Base-by-base conservation (phyloP, 768 basidiomycete genomes). In the Amanita polypyramis region DNA sequence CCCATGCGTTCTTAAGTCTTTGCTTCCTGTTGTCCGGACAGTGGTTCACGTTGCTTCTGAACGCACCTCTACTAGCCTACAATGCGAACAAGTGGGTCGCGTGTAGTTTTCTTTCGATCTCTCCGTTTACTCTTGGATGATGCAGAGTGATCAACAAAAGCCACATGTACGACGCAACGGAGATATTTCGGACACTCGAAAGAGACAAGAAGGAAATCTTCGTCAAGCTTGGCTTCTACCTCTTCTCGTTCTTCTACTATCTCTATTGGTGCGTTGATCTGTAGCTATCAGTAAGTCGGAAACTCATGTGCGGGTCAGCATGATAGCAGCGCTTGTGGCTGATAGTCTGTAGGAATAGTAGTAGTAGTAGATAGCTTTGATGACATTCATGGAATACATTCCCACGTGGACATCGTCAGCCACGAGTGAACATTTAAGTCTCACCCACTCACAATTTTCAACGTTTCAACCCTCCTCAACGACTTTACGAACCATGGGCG, bases 81-180 rank as follows among this genome's bases (percentile, higher is more conserved):
- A 97, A 97, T 56, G 80, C 82, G 56, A 94, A 96, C 74, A 97
- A 97, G 94, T 88, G 59, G 60, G 90, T 75, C 20, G 50, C n/a
- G 3, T 21, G 38, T 9, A 34, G 8, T n/a, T 10, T 34, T 14
- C 34, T 10, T 5, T 19, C 11, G 32, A 10, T 50, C 2, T 33
- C 21, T 36, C 14, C n/a, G 19, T 15, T 20, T 29, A 41, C 30
- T 36, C 40, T 38, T 47, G 43, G 14, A 39, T 52, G 25, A 51
- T 19, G 23, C 25, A 36, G 65, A 53, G 59, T 63, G 15, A 51
- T 64, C 45, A 82, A 82, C 63, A 89, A 91, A 61, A 84, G 85
- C 60, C 94, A 97, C 70, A 94, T 96, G 90, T 96, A 95, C 60
- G 95, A 98, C 61, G 95, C 95, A 45, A 98, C 95, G 30, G 95